Evolutionary conservation across 352 stramenopile species (phyloP), one percentile per base, ranked within the genome.

Genomic region (Pythium rishiriense): DNA sequence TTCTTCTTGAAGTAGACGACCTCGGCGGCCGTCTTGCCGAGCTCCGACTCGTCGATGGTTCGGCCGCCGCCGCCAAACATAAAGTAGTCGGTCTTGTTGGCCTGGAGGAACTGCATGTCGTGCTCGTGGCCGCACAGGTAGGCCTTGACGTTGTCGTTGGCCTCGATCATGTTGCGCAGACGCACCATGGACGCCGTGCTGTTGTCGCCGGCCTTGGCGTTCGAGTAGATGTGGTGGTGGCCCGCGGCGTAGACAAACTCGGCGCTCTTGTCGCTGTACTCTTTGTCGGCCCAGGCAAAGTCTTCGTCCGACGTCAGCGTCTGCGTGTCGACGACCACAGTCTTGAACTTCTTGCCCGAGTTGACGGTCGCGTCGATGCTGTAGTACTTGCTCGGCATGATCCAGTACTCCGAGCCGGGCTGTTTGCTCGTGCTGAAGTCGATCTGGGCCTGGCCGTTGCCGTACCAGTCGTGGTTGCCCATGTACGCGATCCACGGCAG

Each of bases 51-150:
- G 48, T 76, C 64, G 37, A 77, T 69, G 19, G 62, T 66, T 21
- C 72, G 72, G 3, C 72, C 72, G 37, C 72, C 62, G 39, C 72
- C 72, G 26, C 72, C 72, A 49, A 79, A 69, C 58, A 74, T 67
- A 58, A 73, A 77, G 58, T 77, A 79, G 66, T 79, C 66, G 37
- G 37, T 43, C 41, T 62, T 70, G 26, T 51, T 37, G 21, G 66
- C 54, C 3, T 59, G 46, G 15, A 79, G 51, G 55, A 68, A 69
- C 66, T 79, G 72, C 69, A 79, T 75, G 62, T 79, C 72, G 57
- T 79, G 72, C 59, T 79, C 69, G 69, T 79, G 72, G 49, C 72
- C 72, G 48, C 68, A 75, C 48, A 78, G 50, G 55, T 78, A 78
- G 46, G 58, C 66, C 62, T 73, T 75, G 52, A 76, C 72, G 49